A percentile compares a stretch with the other conserved stretches of the same genome.
phyloP scores from a whole-genome alignment of 805 yeast genomes.

The Candida andamanensis region DNA sequence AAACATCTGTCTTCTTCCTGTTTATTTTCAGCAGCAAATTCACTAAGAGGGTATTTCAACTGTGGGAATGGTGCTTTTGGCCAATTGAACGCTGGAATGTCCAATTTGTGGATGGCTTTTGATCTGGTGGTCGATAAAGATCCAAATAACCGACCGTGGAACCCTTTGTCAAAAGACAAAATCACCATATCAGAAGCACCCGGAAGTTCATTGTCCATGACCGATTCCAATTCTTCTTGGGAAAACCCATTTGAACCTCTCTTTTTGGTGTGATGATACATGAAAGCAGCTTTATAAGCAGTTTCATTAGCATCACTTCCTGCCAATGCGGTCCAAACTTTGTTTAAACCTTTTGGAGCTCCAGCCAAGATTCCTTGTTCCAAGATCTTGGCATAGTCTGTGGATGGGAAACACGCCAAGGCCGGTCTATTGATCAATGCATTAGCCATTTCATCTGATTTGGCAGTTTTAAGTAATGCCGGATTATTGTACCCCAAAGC shows the following conservation, averaged over 20 bases:
- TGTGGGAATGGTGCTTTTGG: slow-evolving; percentile 47
- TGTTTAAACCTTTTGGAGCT: slow-evolving; percentile 58
- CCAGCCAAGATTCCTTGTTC: slow-evolving; percentile 50
- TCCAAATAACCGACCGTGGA: slow-evolving; percentile 56
- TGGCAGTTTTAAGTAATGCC: slow-evolving; percentile 30
- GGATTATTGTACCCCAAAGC: slow-evolving; percentile 43
- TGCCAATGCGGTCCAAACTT: slow-evolving; percentile 61
- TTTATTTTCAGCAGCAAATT: slow-evolving; percentile 34
- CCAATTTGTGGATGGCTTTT: slow-evolving; percentile 53
- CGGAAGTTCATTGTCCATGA: slow-evolving; percentile 48
- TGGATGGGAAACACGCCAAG: slow-evolving; percentile 43
- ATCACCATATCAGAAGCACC: slow-evolving; percentile 52
- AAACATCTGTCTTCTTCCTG: slow-evolving; percentile 47
- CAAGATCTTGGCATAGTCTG: slow-evolving; percentile 47
- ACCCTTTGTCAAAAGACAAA: slow-evolving; percentile 48
- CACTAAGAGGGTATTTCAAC: slow-evolving; percentile 37
- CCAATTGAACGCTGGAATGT: slow-evolving; percentile 58
- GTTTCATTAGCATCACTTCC: slow-evolving; percentile 71
- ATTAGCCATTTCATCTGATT: slow-evolving; percentile 36
- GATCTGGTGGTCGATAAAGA: slow-evolving; percentile 53
- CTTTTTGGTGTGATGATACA: slow-evolving; percentile 52
- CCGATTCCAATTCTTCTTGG: slow-evolving; percentile 40
- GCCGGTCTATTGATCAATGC: slow-evolving; percentile 42
- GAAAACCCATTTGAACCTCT: slow-evolving; percentile 46
- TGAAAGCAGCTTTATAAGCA: slow-evolving; percentile 67